phyloP scores from a whole-genome alignment of 768 basidiomycete species.

The Auricularia sp. region DNA sequence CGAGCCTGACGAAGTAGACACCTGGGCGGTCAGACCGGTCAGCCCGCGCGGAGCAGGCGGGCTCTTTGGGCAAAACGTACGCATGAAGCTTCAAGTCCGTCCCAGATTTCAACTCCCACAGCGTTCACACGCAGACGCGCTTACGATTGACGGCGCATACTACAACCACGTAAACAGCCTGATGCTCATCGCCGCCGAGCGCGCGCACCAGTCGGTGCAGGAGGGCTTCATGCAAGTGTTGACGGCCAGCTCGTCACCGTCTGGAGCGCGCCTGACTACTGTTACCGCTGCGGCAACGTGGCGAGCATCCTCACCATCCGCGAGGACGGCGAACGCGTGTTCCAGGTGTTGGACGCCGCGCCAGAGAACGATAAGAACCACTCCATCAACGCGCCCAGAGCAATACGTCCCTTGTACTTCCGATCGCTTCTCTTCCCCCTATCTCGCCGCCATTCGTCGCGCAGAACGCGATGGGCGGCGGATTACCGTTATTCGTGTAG shows the following conservation, averaged over 20 bases:
- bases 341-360: conserved; percentile 83
- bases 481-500: conserved; percentile 46
- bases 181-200: conserved; percentile 76
- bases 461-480: conserved; percentile 23
- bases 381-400: not conserved
- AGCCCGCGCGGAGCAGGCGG: conserved; percentile 94
- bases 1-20: conserved; percentile 89
- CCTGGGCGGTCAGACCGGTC: conserved; percentile 96
- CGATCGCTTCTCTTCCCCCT: too few relatives aligned
- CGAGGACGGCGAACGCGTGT: conserved; percentile 34
- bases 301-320: conserved; percentile 82
- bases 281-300: conserved; percentile 78
- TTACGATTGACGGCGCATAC: not conserved
- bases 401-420: not conserved
- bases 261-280: conserved; percentile 89
- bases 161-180: conserved; percentile 80
- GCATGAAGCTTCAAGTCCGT: conserved; percentile 62
- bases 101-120: conserved; percentile 1
- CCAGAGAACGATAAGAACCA: conserved; percentile 75
- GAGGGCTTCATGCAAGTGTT: conserved; percentile 98
- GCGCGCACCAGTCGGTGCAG: conserved; percentile 94
- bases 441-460: too few relatives aligned
- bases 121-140: too few relatives aligned
- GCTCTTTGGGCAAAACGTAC: conserved; percentile 87
- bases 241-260: conserved; percentile 86